Conservation (phyloP, 2,329 filamentous ascomycete species). For the Teratosphaeria pseudoeucalypti region DNA sequence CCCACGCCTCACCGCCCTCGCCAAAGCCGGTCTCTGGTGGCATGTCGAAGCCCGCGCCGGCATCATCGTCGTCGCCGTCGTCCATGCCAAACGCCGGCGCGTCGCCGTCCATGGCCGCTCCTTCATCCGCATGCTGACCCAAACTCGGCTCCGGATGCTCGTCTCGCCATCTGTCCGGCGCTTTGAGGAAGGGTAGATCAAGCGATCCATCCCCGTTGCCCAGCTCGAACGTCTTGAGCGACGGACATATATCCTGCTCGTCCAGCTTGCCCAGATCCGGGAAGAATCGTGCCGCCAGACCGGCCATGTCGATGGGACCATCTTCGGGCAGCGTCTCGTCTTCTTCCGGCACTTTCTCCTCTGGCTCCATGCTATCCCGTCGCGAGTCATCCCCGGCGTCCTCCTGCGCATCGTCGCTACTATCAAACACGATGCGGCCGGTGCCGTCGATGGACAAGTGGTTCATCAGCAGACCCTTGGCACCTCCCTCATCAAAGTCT, state of each 20-base stretch:
- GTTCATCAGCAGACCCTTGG: constrained; percentile 88
- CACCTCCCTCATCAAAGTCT: constrained; percentile 95
- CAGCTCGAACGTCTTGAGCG: constrained; percentile 85
- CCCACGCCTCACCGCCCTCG: constrained; percentile 93
- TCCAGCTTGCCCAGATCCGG: constrained; percentile 68
- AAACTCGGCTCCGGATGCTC: constrained; percentile 36
- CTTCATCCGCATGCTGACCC: constrained; percentile 45
- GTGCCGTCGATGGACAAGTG: constrained; percentile 90
- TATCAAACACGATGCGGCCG: constrained; percentile 94
- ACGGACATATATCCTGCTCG: constrained; percentile 85
- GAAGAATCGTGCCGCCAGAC: constrained; percentile 73
- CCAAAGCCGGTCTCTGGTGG: constrained; percentile 71
- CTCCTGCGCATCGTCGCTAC: constrained; percentile 71
- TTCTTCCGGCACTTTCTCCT: constrained; percentile 36
- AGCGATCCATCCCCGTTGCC: constrained; percentile 75
- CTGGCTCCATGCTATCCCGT: constrained; percentile 29
- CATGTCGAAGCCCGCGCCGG: constrained; percentile 49
- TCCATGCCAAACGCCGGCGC: constrained; percentile 44
- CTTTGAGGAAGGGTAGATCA: constrained; percentile 86
- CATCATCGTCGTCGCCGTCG: constrained; percentile 72
- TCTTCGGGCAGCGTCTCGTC: constrained; percentile 39
- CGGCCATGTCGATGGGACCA: constrained; percentile 67
- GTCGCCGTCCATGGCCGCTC: constrained; percentile 33
- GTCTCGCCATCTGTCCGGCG: constrained; percentile 68
- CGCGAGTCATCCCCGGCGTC: constrained; percentile 29